phyloP scores from a whole-genome alignment of 83 land plant genomes.

The Picea abies region DNA sequence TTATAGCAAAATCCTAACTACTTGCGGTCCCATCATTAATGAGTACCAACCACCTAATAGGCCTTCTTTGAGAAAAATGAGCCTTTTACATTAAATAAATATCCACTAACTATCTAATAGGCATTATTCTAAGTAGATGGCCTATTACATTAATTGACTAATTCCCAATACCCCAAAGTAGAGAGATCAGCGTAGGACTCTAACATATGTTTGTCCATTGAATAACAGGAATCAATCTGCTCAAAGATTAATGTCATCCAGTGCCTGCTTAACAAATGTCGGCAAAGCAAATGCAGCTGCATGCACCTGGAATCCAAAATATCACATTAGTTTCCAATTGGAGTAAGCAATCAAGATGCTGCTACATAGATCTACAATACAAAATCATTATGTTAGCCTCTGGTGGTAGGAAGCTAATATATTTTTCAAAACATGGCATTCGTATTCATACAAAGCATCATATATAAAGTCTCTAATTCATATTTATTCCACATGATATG shows the following conservation, averaged over 20 bases:
- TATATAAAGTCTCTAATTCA: too few relatives aligned
- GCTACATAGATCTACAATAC: constrained; percentile 9
- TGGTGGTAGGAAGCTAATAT: not conserved
- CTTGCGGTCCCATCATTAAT: too few relatives aligned
- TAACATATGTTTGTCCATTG: constrained; percentile 19
- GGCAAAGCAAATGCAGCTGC: constrained; percentile 94
- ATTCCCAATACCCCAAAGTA: too few relatives aligned
- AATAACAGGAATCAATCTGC: not conserved
- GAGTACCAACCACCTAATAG: too few relatives aligned
- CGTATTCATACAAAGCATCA: not conserved
- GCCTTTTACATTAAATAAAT: too few relatives aligned
- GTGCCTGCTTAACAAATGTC: constrained; percentile 72
- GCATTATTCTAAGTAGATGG: too few relatives aligned
- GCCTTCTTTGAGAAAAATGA: too few relatives aligned
- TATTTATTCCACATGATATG: too few relatives aligned
- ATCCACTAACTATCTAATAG: too few relatives aligned
- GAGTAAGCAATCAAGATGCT: constrained; percentile 1
- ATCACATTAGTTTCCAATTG: not conserved
- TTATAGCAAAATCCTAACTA: too few relatives aligned
- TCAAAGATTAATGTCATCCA: not conserved
- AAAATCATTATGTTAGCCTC: not conserved
- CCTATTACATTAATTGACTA: too few relatives aligned
- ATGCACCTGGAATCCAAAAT: constrained; percentile 63
- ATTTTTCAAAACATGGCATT: not conserved
- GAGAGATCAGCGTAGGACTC: constrained; percentile 6